Base-by-base conservation (phyloP, 164 flowering plant genomes). In the Tinospora cordifolia region DNA sequence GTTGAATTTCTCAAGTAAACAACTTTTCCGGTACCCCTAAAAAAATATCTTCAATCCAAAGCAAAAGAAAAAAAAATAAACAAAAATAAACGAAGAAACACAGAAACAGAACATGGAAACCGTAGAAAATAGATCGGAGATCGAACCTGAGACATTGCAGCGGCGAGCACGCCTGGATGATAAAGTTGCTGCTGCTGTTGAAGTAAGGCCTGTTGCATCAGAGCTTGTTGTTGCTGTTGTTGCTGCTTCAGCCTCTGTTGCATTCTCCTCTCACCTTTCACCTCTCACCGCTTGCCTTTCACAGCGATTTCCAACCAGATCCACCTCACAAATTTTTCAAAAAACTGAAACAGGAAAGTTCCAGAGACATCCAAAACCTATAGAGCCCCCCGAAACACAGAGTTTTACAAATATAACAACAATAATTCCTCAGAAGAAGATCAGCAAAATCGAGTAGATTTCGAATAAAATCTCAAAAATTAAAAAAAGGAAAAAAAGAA, bases 161-260 rank as follows among this genome's bases (percentile, higher is more conserved):
- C 74, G 6, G 81, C 83, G 24, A 79, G 19, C 17, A 81, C 76
- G 58, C 81, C 80, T 27, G 80, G 84, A 62, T 81, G 80, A 64
- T 79, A 79, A 27, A 78, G 62, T 63, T 75, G 76, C 65, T 79
- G 84, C 69, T 71, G 73, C 19, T 85, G 93, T 75, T 88, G 93
- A 34, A 85, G 83, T 57, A 85, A 83, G 63, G 87, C 87, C 69
- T 88, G 92, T 75, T 88, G 90, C 89, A 87, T 84, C 76, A 89
- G 69, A 26, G 86, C 87, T 72, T 85, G 86, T 54, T 87, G 91
- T 27, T 62, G 70, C 15, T 69, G 71, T 51, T 86, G 87, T 62
- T 86, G 91, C 74, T 86, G 90, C 82, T 88, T 87, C 80, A 87
- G 78, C 84, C 91, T 87, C 82, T 82, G 88, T 78, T 87, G 87